A percentile compares a stretch with the other conserved stretches of the same genome.
phyloP scores from a whole-genome alignment of 169 alveolate genomes.

The Miamiensis avidus region DNA sequence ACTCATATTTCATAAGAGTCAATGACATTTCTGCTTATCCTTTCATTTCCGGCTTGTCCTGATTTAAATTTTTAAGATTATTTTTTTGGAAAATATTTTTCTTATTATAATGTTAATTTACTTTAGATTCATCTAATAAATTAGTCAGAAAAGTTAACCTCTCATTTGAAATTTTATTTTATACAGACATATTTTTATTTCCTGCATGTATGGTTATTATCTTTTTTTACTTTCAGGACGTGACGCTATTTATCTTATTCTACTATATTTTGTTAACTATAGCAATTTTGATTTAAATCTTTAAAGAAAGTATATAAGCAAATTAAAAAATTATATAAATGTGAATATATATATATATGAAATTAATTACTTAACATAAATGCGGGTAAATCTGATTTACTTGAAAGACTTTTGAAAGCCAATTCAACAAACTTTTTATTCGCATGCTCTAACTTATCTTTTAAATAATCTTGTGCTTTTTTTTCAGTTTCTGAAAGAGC shows the following conservation, averaged over 20 bases:
- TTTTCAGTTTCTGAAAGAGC: background rate
- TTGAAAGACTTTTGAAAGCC: background rate
- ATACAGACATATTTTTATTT: too few species aligned
- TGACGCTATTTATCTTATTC: background rate
- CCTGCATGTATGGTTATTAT: too few species aligned
- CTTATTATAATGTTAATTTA: too few species aligned
- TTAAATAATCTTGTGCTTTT: constrained; percentile 7
- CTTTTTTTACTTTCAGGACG: too few species aligned
- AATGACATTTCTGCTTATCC: background rate
- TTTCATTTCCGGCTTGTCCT: background rate
- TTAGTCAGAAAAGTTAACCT: background rate
- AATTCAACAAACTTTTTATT: background rate
- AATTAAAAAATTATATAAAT: background rate
- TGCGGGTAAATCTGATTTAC: background rate
- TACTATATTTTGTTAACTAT: background rate
- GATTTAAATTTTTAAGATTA: too few species aligned
- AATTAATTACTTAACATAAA: background rate
- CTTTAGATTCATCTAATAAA: background rate
- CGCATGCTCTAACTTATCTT: background rate
- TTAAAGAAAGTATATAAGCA: background rate
- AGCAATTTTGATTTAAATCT: background rate
- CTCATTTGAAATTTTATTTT: background rate
- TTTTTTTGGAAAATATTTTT: too few species aligned
- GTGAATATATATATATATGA: background rate
- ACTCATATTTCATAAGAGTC: background rate